Conservation (phyloP, 495 filamentous ascomycete species). For the Penicillium alfredii region DNA sequence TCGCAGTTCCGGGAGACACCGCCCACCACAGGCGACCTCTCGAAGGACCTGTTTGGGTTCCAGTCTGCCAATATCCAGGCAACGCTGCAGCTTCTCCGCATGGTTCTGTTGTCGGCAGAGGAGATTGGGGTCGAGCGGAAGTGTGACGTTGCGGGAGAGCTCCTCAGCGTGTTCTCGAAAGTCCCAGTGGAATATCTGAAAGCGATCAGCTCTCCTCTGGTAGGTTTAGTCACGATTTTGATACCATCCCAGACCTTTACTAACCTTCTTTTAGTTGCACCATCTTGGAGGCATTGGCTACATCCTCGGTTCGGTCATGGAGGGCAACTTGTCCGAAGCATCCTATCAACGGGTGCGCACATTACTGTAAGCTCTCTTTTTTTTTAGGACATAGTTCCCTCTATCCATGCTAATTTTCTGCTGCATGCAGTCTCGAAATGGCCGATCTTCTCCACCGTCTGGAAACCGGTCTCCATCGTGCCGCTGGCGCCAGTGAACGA, state of each 20-base stretch:
- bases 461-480: slow-evolving; percentile 35
- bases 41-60: slow-evolving; percentile 39
- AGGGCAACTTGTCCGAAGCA: slow-evolving; percentile 41
- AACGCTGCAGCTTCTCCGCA: slow-evolving; percentile 45
- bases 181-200: slow-evolving; percentile 41
- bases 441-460: slow-evolving; percentile 43
- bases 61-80: slow-evolving; percentile 51
- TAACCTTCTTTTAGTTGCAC: slow-evolving; percentile 26
- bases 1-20: slow-evolving; percentile 32
- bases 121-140: slow-evolving; percentile 38
- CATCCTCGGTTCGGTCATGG: slow-evolving; percentile 45
- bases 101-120: slow-evolving; percentile 41
- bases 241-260: not conserved
- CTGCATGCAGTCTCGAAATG: slow-evolving; percentile 31
- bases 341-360: slow-evolving; percentile 39
- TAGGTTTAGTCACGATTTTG: slow-evolving; percentile 7
- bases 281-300: slow-evolving; percentile 46
- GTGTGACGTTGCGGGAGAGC: slow-evolving; percentile 42
- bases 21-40: slow-evolving; percentile 25
- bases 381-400: not conserved
- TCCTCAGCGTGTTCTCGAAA: slow-evolving; percentile 40
- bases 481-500: slow-evolving; percentile 34
- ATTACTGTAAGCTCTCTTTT: slow-evolving; percentile 27
- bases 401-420: not conserved
- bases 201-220: slow-evolving; percentile 46